Conservation (phyloP, 495 filamentous ascomycete genomes). For the Xylaria sp. region DNA sequence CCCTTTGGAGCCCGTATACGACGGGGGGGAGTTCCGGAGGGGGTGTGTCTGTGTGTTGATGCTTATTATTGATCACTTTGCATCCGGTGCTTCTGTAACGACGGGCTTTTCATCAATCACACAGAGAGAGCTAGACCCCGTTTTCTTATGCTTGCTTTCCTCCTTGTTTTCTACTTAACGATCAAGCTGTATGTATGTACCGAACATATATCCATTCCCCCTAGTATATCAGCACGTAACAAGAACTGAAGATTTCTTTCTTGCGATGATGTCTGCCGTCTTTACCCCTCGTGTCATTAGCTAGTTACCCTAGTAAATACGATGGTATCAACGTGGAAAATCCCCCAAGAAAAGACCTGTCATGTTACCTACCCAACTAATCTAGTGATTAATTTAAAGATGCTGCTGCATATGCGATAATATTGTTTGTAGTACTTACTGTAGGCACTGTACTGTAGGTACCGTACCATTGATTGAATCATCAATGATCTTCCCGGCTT, state of each 20-base stretch:
- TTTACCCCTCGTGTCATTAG: neutral
- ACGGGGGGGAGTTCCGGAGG: neutral
- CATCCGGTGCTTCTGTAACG: neutral
- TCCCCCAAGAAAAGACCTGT: no score
- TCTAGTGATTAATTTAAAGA: no score
- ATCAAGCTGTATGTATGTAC: conserved; percentile 1
- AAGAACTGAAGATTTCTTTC: neutral
- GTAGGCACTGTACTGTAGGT: no score
- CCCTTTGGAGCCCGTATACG: neutral
- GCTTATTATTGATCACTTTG: neutral
- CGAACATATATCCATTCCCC: neutral
- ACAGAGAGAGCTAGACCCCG: neutral
- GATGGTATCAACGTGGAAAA: neutral
- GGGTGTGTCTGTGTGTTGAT: neutral
- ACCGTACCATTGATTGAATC: no score
- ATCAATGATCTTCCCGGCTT: no score
- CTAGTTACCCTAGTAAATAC: neutral
- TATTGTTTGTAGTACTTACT: no score
- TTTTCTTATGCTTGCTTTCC: neutral
- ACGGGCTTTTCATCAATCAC: neutral
- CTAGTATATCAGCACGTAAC: neutral
- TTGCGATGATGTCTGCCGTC: neutral
- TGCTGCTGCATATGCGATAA: no score
- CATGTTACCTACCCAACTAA: no score
- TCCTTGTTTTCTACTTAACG: neutral